phyloP scores from a whole-genome alignment of 1,284 basidiomycete species.

The Grifola frondosa region DNA sequence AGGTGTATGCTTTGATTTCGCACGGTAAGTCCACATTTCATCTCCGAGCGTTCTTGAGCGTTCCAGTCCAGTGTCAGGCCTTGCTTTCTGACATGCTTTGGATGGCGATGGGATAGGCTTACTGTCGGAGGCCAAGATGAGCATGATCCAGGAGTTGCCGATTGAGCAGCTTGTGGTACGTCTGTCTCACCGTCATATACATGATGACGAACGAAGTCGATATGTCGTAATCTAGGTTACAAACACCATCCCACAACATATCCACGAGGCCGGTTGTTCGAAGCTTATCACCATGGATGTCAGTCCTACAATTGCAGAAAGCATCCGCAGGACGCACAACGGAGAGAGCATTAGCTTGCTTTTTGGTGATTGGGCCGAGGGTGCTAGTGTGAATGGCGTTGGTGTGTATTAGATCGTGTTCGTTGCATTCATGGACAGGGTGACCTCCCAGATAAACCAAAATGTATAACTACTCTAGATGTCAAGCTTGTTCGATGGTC shows the following conservation, averaged over 20 bases:
- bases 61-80: no score
- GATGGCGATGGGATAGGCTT: conserved; percentile 70
- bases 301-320: conserved; percentile 90
- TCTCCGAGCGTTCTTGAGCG: conserved; percentile 5
- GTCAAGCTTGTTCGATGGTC: conserved; percentile 16
- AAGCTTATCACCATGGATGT: conserved; percentile 84
- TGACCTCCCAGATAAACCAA: conserved; percentile 17
- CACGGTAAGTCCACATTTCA: conserved; percentile 64
- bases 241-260: conserved; percentile 74
- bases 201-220: conserved; percentile 4
- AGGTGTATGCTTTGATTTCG: conserved; percentile 87
- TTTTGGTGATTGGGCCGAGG: conserved; percentile 72
- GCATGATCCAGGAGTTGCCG: conserved; percentile 74
- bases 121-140: conserved; percentile 83
- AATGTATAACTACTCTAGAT: conserved; percentile 20
- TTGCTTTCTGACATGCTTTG: no score
- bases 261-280: conserved; percentile 50
- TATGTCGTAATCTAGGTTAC: conserved; percentile 51
- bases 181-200: conserved; percentile 17
- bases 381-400: conserved; percentile 20
- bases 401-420: conserved; percentile 23
- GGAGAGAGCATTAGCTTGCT: conserved; percentile 86
- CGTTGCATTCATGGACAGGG: conserved; percentile 15
- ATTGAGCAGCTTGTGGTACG: conserved; percentile 86
- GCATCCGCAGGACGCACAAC: conserved; percentile 95